Base-by-base conservation (phyloP, 768 basidiomycete species). In the Arthromyces matolae region DNA sequence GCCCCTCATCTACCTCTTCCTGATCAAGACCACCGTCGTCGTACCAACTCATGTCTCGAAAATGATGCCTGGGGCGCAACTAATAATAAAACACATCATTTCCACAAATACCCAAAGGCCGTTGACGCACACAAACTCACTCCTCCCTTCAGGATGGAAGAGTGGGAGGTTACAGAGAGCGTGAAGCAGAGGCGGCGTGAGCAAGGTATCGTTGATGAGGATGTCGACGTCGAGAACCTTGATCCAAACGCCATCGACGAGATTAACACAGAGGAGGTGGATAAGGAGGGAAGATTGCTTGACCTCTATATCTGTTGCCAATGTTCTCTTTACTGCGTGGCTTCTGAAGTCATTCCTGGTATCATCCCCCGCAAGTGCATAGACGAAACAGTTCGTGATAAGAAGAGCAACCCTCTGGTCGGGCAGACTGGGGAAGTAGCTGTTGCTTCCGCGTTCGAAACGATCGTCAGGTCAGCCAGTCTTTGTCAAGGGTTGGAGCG, bases 281-380 rank as follows among this genome's bases (percentile, higher is more conserved):
- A 67, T n/a, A 65, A 61, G 29, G 73, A 76, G 54, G 82, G 78
- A 19, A 79, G 74, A 49, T 63, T 86, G 23, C 68, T 92, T 33
- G 88, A 92, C 63, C 72, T 91, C 23, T 92, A 86, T 59, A 70
- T 90, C 36, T 93, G 90, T 62, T 92, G 90, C 59, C 89, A 90
- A 59, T 93, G 90, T 63, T 83, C 82, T 19, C 65, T 85, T 53
- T 87, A 84, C 59, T 81, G 84, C 55, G 71, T 89, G 31, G 83
- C 79, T 1, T 88, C 85, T 19, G 73, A 77, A 13, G 69, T 84
- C 42, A 82, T 91, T 38, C 80, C 88, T 29, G 89, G 86, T 4
- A 81, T 92, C 34, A 72, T 93, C 49, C 80, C 84, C 7, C 65
- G 71, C 39, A 78, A 77, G 53, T 67, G 76, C 47, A 65, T 87